Evolutionary conservation across 805 yeast genomes (phyloP), one percentile per base, ranked within the genome.

Genomic region (Hanseniaspora meyeri): DNA sequence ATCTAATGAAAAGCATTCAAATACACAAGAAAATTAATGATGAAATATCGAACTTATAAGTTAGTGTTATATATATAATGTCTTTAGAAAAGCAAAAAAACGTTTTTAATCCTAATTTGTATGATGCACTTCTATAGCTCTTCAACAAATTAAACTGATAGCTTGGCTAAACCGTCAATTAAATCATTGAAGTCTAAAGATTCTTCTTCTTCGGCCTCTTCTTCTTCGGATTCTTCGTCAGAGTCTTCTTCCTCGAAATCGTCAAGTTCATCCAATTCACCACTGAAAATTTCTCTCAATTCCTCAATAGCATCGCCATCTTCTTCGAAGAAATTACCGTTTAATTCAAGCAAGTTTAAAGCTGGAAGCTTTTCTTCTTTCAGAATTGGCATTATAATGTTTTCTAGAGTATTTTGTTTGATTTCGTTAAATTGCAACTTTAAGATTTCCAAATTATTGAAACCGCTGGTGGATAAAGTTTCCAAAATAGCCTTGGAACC

Each of bases 321-420:
- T 68, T 93, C 97, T 51, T 87, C 87, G 64, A 93, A 85, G 66
- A 87, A 76, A 72, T 93, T 93, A 66, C 99, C 99, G 66, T 93
- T 91, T 61, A 93, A 77, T 74, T 93, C 97, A 61, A 93, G 74
- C 10, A 65, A 54, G 65, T 79, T 73, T 66, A 93, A 75, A 20
- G 74, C 72, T 43, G 85, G 84, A 63, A 91, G 72, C 50, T 77
- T 77, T 19, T 70, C 64, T 19, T 72, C 68, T 51, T 88, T 70
- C 19, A 82, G 82, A 8, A 74, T 72, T 39, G 75, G 76, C 57
- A 93, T 39, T 10, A 69, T 60, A 12, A 54, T 71, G n/a, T 74
- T 62, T 51, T 75, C 77, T 62, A 93, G 74, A 2, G 91, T 77
- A 34, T 75, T 76, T 43, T 77, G 75, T 60, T 82, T 85, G 63